phyloP scores from a whole-genome alignment of 169 alveolate genomes.

The Plasmodium vivax region DNA sequence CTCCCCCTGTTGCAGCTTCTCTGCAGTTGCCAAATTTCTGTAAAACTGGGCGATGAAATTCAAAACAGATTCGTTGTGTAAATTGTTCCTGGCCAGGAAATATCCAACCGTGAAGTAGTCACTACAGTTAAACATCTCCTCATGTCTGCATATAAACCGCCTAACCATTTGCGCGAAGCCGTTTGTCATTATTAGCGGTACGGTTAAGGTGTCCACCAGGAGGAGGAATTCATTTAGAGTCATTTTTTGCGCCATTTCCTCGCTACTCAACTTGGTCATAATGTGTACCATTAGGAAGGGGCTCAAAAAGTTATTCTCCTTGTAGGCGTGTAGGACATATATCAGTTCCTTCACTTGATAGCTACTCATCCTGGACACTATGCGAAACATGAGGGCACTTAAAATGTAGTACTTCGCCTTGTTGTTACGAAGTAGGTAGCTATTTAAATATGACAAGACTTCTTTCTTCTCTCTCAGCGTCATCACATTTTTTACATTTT shows the following conservation, averaged over 20 bases:
- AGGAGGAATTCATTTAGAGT: conserved; percentile 41
- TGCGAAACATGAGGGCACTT: conserved; percentile 22
- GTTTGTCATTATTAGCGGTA: conserved; percentile 47
- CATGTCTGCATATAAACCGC: conserved; percentile 8
- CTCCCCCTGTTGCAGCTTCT: not conserved
- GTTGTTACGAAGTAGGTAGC: conserved; percentile 21
- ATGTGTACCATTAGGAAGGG: conserved; percentile 59
- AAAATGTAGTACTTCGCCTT: conserved; percentile 56
- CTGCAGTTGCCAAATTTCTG: not conserved
- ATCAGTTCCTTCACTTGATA: conserved; percentile 53
- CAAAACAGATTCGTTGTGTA: conserved; percentile 12
- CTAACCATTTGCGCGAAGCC: not conserved
- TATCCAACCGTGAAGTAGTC: conserved; percentile 34
- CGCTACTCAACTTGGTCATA: not conserved
- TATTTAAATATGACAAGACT: conserved; percentile 46
- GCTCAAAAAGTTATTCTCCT: conserved; percentile 31
- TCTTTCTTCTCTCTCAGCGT: conserved; percentile 2
- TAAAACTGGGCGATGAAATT: conserved; percentile 30
- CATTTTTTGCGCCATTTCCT: not conserved
- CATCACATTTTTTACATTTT: conserved; percentile 48
- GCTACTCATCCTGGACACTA: not conserved
- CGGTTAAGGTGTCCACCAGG: conserved; percentile 37
- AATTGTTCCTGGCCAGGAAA: conserved; percentile 65
- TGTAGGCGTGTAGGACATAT: conserved; percentile 46
- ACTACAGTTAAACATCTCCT: not conserved